A percentile compares a stretch with the other conserved stretches of the same genome.
Evolutionary conservation across 2,329 filamentous ascomycete species (phyloP).

Genomic region (Leptoxyphium fumago): DNA sequence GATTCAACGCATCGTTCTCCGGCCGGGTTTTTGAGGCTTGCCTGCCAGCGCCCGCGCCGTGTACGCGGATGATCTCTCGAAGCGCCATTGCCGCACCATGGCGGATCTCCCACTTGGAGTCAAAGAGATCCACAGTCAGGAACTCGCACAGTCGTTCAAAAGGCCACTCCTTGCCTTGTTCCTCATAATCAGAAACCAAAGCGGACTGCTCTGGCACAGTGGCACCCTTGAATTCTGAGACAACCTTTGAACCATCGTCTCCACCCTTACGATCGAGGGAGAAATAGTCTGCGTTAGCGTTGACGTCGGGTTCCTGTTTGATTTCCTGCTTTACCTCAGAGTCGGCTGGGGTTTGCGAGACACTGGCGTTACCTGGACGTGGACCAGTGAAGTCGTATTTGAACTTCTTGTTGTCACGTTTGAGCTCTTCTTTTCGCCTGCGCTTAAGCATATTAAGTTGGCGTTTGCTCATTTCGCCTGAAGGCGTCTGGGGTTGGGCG

Average conservation of each 20-base stretch:
- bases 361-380: constrained; percentile 47
- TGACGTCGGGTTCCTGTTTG: constrained; percentile 40
- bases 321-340: constrained; percentile 45
- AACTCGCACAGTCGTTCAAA: constrained; percentile 90
- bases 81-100: constrained; percentile 94
- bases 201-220: constrained; percentile 70
- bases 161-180: constrained; percentile 78
- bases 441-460: constrained; percentile 91
- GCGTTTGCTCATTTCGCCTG: constrained; percentile 59
- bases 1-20: constrained; percentile 69
- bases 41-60: constrained; percentile 77
- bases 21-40: constrained; percentile 50
- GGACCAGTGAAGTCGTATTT: constrained; percentile 60
- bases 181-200: constrained; percentile 60
- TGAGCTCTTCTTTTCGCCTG: constrained; percentile 80
- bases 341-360: constrained; percentile 37
- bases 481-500: constrained; percentile 8
- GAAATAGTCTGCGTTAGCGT: constrained; percentile 62
- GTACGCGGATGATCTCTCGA: constrained; percentile 79
- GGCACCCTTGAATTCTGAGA: constrained; percentile 88
- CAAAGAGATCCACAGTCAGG: constrained; percentile 83
- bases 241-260: constrained; percentile 82
- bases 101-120: constrained; percentile 84
- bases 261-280: constrained; percentile 65
- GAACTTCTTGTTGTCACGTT: constrained; percentile 71